Evolutionary conservation across 371 early-diverging fungal species (phyloP), one percentile per base, ranked within the genome.

Genomic region (Actinomortierella ambigua): DNA sequence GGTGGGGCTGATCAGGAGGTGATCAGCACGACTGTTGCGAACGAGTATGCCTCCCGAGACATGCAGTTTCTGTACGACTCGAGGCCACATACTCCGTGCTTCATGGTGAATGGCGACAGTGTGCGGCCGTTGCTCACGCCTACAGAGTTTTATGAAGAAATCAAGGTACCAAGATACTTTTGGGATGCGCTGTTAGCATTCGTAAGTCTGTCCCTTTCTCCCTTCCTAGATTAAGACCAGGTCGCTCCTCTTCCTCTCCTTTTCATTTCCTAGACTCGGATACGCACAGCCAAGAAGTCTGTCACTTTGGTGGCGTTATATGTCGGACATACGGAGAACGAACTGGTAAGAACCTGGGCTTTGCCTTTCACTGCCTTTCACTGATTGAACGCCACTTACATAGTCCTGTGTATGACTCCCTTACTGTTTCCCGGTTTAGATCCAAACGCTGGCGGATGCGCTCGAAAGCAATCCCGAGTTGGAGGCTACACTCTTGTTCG

Each of bases 231-330:
- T 56, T 13, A 18, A 6, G 22, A 20, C 22, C 17, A 23, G 15
- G 27, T 5, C 15, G 15, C 61, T 8, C 9, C 46, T 49, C 22
- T 44, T 18, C 13, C n/a, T 42, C 8, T 52, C 40, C 7, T 24
- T 26, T 24, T 13, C 11, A 29, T 24, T 22, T 18, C 15, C 22
- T 79, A 89, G 88, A 61, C 69, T 29, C 78, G 79, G 20, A 92
- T 94, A 42, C 57, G 73, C n/a, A 65, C 60, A 2, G 95, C 97
- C 0, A 85, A 86, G 57, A 73, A 81, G 8, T 87, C 92, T 6
- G 88, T 98, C 4, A 83, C 83, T 53, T 82, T 98, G 50, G 91
- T 93, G 9, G 92, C 96, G 13, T 81, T 98, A 18, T 98, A 98
- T 60, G 80, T 98, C 8, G 98, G 98, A 15, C 81, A 87, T 50